Base-by-base conservation (phyloP, 495 filamentous ascomycete species). In the Hyaloscypha hepaticicola region DNA sequence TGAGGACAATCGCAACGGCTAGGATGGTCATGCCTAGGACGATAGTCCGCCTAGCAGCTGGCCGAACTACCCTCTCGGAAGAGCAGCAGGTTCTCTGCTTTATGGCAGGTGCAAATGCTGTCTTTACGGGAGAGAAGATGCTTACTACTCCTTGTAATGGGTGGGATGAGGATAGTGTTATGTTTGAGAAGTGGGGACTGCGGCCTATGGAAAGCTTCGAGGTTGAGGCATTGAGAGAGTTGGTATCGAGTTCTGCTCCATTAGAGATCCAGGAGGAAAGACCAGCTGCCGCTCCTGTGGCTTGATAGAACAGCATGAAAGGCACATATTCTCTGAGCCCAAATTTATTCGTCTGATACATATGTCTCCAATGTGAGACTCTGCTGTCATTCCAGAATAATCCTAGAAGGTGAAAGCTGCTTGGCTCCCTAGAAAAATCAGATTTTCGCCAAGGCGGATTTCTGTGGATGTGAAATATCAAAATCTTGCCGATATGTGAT, bases 81-180 rank as follows among this genome's bases (percentile, higher is more conserved):
- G 90, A 91, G 74, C 87, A 94, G 77, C 91, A 96, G 76, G 83
- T 89, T 24, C 73, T 91, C 64, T 94, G 91, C 71, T 96, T 94
- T 74, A 84, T 87, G 81, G 90, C 91, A 0, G 91, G 91, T 27
- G 91, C 91, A 0, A 96, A 96, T 72, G 91, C 91, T 14, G 84
- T 96, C 8, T 96, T 96, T 74, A 96, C 91, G 0, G 91, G 91
- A 22, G 91, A 96, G 78, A 93, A 91, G 82, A 94, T 96, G 91
- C 71, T 94, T 78, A 96, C 91, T 21, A 94, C 91, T 0, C 88
- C 89, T 61, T 93, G 90, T 72, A 92, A 88, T 66, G 91, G 91
- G 5, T 96, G 90, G 89, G 91, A 92, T 66, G 90, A 93, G 76
- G 91, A 96, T 68, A 85, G 83, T 58, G 84, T 64, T 8, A 89